Evolutionary conservation across 164 flowering plant species (phyloP), one percentile per base, ranked within the genome.

Genomic region (Piper longum): DNA sequence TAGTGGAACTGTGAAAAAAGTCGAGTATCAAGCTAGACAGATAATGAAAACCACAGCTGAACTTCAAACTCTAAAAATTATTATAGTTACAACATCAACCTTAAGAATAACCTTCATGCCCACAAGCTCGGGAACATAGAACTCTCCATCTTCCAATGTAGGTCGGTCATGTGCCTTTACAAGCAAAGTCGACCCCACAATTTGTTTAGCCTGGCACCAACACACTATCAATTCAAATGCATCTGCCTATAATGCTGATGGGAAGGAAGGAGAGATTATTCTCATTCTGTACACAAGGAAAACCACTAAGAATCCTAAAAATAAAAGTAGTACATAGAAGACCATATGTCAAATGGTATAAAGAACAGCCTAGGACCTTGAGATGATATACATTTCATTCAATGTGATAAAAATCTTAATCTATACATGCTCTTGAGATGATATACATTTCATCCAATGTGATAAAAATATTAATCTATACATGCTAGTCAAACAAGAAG

Each of bases 81-180:
- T 2, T 48, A 12, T 48, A 48, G 52, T 48, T 48, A 5, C 11
- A 48, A 48, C 14, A 12, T 48, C 14, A 14, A 93, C 99, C 99
- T 93, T 85, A 59, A 86, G 86, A 76, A 83, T 39, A 67, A 90
- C 92, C 69, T 71, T 78, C 96, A 93, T 90, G 76, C 99, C 97
- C 60, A 90, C 71, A 70, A 93, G 97, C 77, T 90, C 97, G 68
- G 78, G 88, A 63, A 82, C 75, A 66, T 93, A 90, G 69, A 83
- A 85, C 63, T 93, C 97, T 36, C 85, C 96, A 63, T 90, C 93
- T 60, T 87, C 88, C 74, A 90, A 69, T 57, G 58, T 75, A 16
- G 96, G 99, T 69, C 93, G 79, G 66, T 90, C 91, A 59, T 76
- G 79, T 71, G 84, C 86, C 43, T 62, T 75, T 52, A 83, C 95